These are phyloP conservation scores for Galerina sulciceps DNA, from an alignment of 768 basidiomycete genomes.

Conservation along the genomic window DNA sequence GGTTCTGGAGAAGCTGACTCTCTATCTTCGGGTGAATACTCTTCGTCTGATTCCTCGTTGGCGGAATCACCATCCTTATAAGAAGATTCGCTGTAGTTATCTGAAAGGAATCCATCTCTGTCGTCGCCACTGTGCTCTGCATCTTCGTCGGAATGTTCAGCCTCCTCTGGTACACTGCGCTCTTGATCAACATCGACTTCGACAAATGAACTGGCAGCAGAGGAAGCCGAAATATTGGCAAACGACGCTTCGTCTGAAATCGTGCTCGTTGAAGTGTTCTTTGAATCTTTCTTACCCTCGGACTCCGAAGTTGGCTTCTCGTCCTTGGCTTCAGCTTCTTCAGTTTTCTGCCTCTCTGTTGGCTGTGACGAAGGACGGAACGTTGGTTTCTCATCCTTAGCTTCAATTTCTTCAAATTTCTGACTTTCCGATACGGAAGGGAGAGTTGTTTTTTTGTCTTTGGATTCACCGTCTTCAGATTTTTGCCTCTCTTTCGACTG, in stretches of 20 bases:
- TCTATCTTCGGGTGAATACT: slow-evolving; percentile 22
- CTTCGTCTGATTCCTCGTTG: slow-evolving; percentile 25
- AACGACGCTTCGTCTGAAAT: slow-evolving; percentile 31
- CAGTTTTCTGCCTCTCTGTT: slow-evolving; percentile 6
- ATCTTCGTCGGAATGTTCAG: slow-evolving; percentile 34
- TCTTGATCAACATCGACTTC: slow-evolving; percentile 37
- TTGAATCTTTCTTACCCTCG: not conserved
- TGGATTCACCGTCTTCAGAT: slow-evolving; percentile 12
- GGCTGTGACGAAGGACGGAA: slow-evolving; percentile 1
- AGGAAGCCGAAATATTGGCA: slow-evolving; percentile 47
- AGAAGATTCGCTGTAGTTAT: slow-evolving; percentile 14
- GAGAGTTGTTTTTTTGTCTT: not conserved
- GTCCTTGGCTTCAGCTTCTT: slow-evolving; percentile 11
- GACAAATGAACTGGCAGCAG: slow-evolving; percentile 52
- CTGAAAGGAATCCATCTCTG: slow-evolving; percentile 30
- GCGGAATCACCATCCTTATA: slow-evolving; percentile 16
- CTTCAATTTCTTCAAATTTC: too few species aligned
- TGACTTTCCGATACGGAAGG: too few species aligned
- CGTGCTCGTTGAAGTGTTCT: not conserved
- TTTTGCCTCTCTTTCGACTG: not conserved
- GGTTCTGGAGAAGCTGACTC: slow-evolving; percentile 31
- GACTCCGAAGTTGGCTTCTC: not conserved
- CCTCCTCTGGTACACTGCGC: slow-evolving; percentile 28
- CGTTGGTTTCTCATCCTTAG: too few species aligned
- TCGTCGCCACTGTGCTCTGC: slow-evolving; percentile 11